These are phyloP conservation scores for Hymenoscyphus fraxineus DNA, from an alignment of 2,329 filamentous ascomycete genomes.

Conservation along the genomic window DNA sequence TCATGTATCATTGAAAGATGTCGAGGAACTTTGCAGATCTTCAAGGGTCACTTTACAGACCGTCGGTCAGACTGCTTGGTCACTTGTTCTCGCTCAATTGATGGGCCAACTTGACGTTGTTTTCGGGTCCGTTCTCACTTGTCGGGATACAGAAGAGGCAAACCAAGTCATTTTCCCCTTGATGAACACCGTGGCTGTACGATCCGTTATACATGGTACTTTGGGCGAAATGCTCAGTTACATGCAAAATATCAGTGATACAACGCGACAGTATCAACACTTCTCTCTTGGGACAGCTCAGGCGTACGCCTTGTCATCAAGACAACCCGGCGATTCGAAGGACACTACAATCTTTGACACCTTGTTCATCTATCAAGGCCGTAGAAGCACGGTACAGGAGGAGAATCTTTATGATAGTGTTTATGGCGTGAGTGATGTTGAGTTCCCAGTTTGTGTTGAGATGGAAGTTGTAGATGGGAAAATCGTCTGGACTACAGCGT, in stretches of 20 bases:
- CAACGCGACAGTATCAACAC: constrained; percentile 68
- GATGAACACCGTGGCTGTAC: constrained; percentile 84
- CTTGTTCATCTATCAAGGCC: constrained; percentile 63
- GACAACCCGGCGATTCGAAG: constrained; percentile 5
- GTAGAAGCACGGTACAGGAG: constrained; percentile 27
- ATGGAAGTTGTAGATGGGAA: constrained; percentile 58
- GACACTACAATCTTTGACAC: constrained; percentile 55
- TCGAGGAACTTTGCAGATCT: constrained; percentile 60
- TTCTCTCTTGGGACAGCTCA: constrained; percentile 72
- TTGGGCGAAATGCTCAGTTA: constrained; percentile 63
- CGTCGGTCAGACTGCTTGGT: constrained; percentile 73
- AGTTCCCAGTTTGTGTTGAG: constrained; percentile 80
- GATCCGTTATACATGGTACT: constrained; percentile 68
- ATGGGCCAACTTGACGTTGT: constrained; percentile 66
- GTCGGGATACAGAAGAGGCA: constrained; percentile 69
- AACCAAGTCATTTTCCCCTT: constrained; percentile 75
- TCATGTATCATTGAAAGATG: constrained; percentile 36
- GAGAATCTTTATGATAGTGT: constrained; percentile 28
- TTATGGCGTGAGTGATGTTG: constrained; percentile 60
- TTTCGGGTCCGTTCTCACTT: constrained; percentile 81
- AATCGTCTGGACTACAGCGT: constrained; percentile 70
- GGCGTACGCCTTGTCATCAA: constrained; percentile 41
- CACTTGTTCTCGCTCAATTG: constrained; percentile 62
- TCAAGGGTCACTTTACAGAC: constrained; percentile 71
- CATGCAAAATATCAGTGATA: constrained; percentile 65